Base-by-base conservation (phyloP, 2,329 filamentous ascomycete genomes). In the Botryotinia convoluta region DNA sequence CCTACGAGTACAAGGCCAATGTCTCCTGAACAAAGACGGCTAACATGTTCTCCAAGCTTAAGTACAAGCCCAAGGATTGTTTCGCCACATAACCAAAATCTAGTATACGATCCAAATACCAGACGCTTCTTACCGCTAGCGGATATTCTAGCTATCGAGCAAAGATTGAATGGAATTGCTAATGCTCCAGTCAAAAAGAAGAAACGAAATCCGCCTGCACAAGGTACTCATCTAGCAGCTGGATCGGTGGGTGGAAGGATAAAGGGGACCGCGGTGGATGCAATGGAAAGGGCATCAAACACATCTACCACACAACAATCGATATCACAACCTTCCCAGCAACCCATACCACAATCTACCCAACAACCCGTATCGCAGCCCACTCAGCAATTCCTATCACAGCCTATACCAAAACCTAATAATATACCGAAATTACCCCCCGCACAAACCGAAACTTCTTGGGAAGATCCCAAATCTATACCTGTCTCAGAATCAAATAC, bases 61-160 rank as follows among this genome's bases (percentile, higher is more conserved):
- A 81, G 79, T 75, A 51, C 75, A 74, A 77, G 76, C 74, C 74
- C 78, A 73, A 76, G 72, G 71, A 77, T 79, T 62, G 75, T 75
- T 72, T 76, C 77, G 45, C 76, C 72, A 76, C 77, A 76, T 79
- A 83, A 60, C 82, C 85, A 85, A 76, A 80, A 83, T 45, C 77
- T 92, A 80, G 87, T 92, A 64, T 90, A 90, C 77, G 89, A 91
- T 75, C 85, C 89, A n/a, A 91, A 91, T 77, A 90, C 90, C 26
- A 85, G 89, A 76, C 87, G 89, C 74, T 89, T 91, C 84, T 84
- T 91, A 5, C 85, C 86, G 4, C 85, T 82, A 70, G 80, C 79
- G 9, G 83, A 87, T 39, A 75, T 87, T 29, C 63, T 83, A 76
- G 84, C 80, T 68, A 82, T 82, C 62, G 84, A 87, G 69, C 83